phyloP scores from a whole-genome alignment of 148 eudicot species.

The Diospyros kaki region DNA sequence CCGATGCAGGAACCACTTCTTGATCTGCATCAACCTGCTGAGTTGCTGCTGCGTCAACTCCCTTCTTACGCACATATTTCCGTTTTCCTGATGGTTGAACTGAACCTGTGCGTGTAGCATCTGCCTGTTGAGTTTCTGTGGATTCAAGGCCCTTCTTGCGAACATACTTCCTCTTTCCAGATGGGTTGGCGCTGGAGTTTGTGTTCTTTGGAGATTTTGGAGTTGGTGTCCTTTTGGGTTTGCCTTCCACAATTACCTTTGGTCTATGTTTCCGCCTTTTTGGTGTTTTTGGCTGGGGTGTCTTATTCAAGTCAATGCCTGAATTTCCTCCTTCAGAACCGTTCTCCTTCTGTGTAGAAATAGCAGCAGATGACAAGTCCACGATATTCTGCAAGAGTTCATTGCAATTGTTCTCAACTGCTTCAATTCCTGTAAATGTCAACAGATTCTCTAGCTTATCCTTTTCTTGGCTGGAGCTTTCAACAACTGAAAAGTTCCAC shows the following conservation, averaged over 20 bases:
- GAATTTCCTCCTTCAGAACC: slow-evolving; percentile 22
- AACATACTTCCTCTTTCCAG: slow-evolving; percentile 56
- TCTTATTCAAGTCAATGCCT: slow-evolving; percentile 45
- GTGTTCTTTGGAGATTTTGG: slow-evolving; percentile 22
- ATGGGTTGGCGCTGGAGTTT: slow-evolving; percentile 21
- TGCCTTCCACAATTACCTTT: slow-evolving; percentile 55
- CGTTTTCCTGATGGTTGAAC: slow-evolving; percentile 31
- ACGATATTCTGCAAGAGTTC: slow-evolving; percentile 23
- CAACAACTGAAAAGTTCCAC: slow-evolving; percentile 21
- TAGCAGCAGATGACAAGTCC: slow-evolving; percentile 30
- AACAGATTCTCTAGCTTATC: slow-evolving; percentile 25
- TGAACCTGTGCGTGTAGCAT: not conserved
- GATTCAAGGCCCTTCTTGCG: slow-evolving; percentile 31
- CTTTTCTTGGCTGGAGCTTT: slow-evolving; percentile 30
- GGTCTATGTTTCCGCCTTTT: slow-evolving; percentile 61
- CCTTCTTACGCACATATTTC: slow-evolving; percentile 54
- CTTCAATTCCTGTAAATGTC: slow-evolving; percentile 18
- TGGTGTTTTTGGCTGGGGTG: slow-evolving; percentile 52
- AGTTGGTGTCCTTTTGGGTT: slow-evolving; percentile 41
- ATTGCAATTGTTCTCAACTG: slow-evolving; percentile 16
- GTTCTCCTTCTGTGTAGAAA: slow-evolving; percentile 22
- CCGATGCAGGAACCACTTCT: slow-evolving; percentile 8
- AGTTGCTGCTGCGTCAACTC: slow-evolving; percentile 12
- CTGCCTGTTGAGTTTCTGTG: slow-evolving; percentile 13
- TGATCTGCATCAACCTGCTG: not conserved